Evolutionary conservation across 371 early-diverging fungal species (phyloP).

Genomic region (Coemansia sp.): DNA sequence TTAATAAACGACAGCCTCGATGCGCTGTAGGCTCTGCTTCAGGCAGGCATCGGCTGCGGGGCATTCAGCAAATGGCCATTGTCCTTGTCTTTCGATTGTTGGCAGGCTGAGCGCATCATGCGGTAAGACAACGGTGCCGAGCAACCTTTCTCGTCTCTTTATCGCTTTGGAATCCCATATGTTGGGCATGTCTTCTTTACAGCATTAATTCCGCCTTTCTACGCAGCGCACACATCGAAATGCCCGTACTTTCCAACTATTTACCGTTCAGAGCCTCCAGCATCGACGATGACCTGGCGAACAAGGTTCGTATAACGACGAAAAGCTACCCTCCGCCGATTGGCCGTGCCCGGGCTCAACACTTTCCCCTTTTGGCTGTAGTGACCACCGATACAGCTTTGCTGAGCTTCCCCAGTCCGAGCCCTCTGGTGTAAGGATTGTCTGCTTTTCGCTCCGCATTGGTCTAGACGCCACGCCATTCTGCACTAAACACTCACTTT

Average conservation of each 20-base stretch:
- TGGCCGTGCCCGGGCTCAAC: background rate
- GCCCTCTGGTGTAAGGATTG: conserved; percentile 20
- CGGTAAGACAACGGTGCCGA: background rate
- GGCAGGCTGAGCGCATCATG: background rate
- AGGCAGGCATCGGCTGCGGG: too few species aligned
- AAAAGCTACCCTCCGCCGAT: background rate
- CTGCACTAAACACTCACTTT: background rate
- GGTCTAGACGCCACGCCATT: background rate
- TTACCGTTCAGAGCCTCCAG: background rate
- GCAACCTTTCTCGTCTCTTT: background rate
- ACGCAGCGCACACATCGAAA: too few species aligned
- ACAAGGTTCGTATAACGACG: conserved; percentile 7
- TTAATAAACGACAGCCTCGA: too few species aligned
- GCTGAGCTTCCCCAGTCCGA: conserved; percentile 23
- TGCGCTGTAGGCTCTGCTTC: too few species aligned
- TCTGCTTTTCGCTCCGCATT: background rate
- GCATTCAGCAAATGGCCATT: background rate
- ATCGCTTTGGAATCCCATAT: background rate
- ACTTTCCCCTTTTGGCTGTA: conserved; percentile 14
- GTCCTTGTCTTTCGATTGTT: background rate
- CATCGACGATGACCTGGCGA: conserved; percentile 15
- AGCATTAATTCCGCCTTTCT: background rate
- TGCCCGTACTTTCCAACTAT: background rate
- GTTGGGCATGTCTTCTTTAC: background rate
- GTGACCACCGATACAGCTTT: conserved; percentile 18